phyloP scores from a whole-genome alignment of 768 basidiomycete species.

The Dioszegia hungarica region DNA sequence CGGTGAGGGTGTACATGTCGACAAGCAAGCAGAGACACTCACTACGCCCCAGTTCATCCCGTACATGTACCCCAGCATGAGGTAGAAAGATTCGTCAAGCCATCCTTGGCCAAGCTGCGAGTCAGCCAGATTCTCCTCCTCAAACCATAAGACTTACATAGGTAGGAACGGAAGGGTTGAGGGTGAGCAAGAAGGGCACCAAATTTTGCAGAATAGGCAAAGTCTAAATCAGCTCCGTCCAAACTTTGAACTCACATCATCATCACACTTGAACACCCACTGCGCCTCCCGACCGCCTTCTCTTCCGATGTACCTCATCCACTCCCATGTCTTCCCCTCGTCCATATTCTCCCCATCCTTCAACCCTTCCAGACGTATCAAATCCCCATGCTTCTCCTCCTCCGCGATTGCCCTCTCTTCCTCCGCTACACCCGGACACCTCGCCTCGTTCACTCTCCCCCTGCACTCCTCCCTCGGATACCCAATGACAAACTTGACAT shows the following conservation, averaged over 20 bases:
- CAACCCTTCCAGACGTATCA: constrained; percentile 29
- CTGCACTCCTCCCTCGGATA: constrained; percentile 8
- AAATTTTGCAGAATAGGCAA: constrained; percentile 36
- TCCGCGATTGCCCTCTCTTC: constrained; percentile 21
- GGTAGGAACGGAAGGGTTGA: constrained; percentile 24
- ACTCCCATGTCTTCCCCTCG: constrained; percentile 36
- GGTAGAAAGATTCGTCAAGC: constrained; percentile 9
- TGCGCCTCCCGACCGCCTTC: constrained; percentile 25
- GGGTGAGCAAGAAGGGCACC: constrained; percentile 16
- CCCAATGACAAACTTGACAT: constrained; percentile 31
- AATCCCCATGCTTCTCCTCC: constrained; percentile 24
- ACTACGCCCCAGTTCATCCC: constrained; percentile 9
- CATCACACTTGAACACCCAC: constrained; percentile 38
- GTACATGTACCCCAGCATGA: constrained; percentile 9
- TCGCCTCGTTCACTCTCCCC: background rate
- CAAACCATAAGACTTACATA: constrained; percentile 11
- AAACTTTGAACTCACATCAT: constrained; percentile 24
- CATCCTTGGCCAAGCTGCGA: constrained; percentile 2
- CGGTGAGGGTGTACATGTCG: too few species aligned
- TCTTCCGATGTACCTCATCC: constrained; percentile 30
- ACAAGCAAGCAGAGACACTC: background rate
- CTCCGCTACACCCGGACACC: constrained; percentile 2
- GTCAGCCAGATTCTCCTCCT: background rate
- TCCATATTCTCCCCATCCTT: constrained; percentile 39
- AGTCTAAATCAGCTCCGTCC: constrained; percentile 20